Evolutionary conservation across 2,329 filamentous ascomycete species (phyloP), one percentile per base, ranked within the genome.

Genomic region (Esteya vermicola): DNA sequence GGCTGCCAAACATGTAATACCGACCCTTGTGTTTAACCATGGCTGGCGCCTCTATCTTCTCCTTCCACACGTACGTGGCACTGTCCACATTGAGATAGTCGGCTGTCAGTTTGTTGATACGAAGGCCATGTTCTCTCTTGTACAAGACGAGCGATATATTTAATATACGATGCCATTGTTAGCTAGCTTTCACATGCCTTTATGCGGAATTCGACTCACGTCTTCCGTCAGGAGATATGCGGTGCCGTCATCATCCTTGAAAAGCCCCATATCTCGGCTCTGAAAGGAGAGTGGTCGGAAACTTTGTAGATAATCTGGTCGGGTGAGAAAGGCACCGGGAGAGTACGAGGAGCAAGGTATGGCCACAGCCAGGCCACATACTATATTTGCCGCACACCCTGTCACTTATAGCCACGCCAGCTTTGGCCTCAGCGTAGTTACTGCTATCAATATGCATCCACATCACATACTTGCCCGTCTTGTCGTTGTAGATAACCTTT

Each of bases 371-470:
- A n/a, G n/a, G n/a, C n/a, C n/a, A n/a, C n/a, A n/a, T n/a, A 3
- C 40, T 44, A 42, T 81, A 83, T 28, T 63, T 57, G 3, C 78
- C 77, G 47, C 78, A 81, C 0, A 81, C 70, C 0, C 60, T 63
- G 41, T 66, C 60, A 0, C 69, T 66, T 10, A 45, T 47, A 9
- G 49, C 49, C 25, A 51, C 48, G 32, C 48, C 49, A 9, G 48
- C 47, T 43, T 45, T 51, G 31, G 49, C 49, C 19, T 51, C 49
- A 21, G 41, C 45, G 40, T 51, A 51, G 39, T 64, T 65, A 23
- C 60, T 61, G 41, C 60, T 65, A 52, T 83, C 78, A 32, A 81
- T 78, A 51, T 83, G 78, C 62, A 81, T 64, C 60, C 72, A 82
- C 56, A 83, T 37, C 26, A 51, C 49, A n/a, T 50, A 51, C 35